phyloP scores from a whole-genome alignment of 345 rosid genomes.

The Ceriops decandra region DNA sequence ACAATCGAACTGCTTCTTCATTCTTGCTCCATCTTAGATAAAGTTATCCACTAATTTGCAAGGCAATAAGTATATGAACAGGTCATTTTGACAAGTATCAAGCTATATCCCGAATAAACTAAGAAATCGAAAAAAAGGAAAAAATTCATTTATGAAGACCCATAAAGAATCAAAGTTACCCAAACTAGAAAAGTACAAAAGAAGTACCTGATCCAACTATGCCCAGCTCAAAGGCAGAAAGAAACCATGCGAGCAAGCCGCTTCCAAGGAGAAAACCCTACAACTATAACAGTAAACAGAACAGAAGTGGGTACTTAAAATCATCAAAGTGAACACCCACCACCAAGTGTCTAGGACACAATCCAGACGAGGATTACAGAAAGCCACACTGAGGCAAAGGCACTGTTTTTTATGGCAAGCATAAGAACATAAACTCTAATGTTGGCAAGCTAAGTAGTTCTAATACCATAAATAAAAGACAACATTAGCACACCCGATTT shows the following conservation, averaged over 20 bases:
- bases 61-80: background rate
- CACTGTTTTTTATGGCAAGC: background rate
- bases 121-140: background rate
- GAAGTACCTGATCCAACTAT: constrained; percentile 39
- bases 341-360: constrained; percentile 2
- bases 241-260: constrained; percentile 4
- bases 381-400: background rate
- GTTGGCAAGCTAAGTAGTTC: background rate
- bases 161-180: background rate
- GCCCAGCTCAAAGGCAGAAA: constrained; percentile 21
- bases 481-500: background rate
- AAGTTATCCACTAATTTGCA: too few relatives aligned
- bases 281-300: background rate
- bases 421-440: too few relatives aligned
- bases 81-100: background rate
- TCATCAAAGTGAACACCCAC: background rate
- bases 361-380: background rate
- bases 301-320: background rate
- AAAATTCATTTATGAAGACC: background rate
- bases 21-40: too few relatives aligned
- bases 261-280: constrained; percentile 16
- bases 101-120: background rate
- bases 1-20: too few relatives aligned
- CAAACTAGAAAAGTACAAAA: constrained; percentile 21
- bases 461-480: background rate